Evolutionary conservation across 768 basidiomycete genomes (phyloP), one percentile per base, ranked within the genome.

Genomic region (Hericium rajendrae): DNA sequence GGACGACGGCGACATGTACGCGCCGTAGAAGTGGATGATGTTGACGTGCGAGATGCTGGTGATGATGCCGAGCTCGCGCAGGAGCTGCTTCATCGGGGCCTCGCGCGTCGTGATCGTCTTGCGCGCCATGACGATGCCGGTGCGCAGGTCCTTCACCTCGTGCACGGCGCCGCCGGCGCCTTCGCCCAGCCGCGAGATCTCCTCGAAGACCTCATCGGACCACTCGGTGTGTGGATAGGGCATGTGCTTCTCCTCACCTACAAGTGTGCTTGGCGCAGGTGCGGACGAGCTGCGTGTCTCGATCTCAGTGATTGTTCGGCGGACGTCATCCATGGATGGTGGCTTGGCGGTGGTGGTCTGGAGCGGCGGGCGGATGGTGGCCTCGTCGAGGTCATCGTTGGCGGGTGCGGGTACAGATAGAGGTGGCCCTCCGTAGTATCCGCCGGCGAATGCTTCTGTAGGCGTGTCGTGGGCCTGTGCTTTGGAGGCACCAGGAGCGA

Each of bases 121-220:
- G 66, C 94, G 84, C 4, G 97, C 97, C 82, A 97, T 86, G 64
- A 94, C 79, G 68, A 76, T 75, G 38, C 82, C 83, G 1, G 84
- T 90, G 55, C 86, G 85, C 66, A 78, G 85, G 70, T 97, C 91
- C 69, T 76, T 82, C 50, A 97, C 94, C 72, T 92, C 94, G 70
- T 95, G 86, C 11, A 99, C 97, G 8, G 93, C 94, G 49, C 97
- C 97, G 49, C 94, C 94, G 56, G 94, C 92, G 43, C 97, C 97
- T 67, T 97, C 94, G 18, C 97, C 97, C 2, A 99, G 75, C 55
- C 91, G 82, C 13, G 74, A 70, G 9, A 93, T 61, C 62, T 90
- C 88, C 62, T 93, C 88, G 56, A 97, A 77, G 57, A 83, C 67
- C 56, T 81, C 80, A 68, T 92, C 89, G 8, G 81, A 78, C 78